Conservation (phyloP, 202 grass and related monocot genomes). For the Alloteropsis angusta region DNA sequence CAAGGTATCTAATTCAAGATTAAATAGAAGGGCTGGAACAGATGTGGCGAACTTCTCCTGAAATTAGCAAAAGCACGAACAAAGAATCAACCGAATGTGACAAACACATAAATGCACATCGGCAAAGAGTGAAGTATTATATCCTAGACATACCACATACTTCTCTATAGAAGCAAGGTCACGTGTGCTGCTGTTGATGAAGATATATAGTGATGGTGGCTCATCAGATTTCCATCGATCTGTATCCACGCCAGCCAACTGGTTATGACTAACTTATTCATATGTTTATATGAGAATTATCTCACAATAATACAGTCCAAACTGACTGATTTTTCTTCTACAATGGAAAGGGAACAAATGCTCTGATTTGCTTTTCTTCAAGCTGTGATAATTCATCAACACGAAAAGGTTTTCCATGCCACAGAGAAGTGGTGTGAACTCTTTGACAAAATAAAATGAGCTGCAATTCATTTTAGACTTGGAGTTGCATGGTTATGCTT, state of each 20-base stretch:
- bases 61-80: neutral
- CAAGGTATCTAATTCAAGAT: slow-evolving; percentile 89
- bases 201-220: slow-evolving; percentile 68
- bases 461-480: neutral
- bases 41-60: slow-evolving; percentile 79
- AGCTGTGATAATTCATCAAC: neutral
- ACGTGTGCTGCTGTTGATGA: slow-evolving; percentile 89
- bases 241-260: slow-evolving; percentile 35
- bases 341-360: neutral
- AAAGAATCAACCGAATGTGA: neutral
- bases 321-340: neutral
- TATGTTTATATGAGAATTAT: neutral
- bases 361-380: neutral
- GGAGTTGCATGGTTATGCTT: neutral
- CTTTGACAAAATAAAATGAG: neutral
- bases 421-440: neutral
- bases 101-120: neutral
- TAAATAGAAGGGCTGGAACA: slow-evolving; percentile 75
- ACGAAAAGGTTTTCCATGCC: neutral
- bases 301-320: neutral
- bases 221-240: slow-evolving; percentile 70
- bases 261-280: slow-evolving; percentile 16
- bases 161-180: slow-evolving; percentile 94
- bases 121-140: neutral
- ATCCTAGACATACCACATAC: slow-evolving; percentile 68